Evolutionary conservation across 768 basidiomycete species (phyloP), one percentile per base, ranked within the genome.

Genomic region (Trametes meyenii): DNA sequence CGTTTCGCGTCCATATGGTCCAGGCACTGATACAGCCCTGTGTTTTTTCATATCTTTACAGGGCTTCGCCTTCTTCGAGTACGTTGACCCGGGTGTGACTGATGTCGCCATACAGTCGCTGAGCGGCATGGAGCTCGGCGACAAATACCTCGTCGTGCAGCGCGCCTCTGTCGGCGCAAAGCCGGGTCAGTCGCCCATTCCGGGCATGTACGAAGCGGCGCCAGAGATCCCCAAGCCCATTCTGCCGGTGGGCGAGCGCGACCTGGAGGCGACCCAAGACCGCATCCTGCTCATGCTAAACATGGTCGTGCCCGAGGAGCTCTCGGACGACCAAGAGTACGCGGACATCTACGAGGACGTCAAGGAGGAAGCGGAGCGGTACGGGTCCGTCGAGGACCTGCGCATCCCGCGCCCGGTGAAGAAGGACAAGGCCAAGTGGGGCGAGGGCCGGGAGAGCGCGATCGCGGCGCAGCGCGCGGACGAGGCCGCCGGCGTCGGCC

Each of bases 11-110:
- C 17, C 24, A 45, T 39, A 21, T 45, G 46, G 35, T 21, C 16
- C 45, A 57, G 59, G 55, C 17, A 60, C 60, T 60, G 57, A 63
- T 38, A 29, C 16, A 42, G 36, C 35, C 11, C 19, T 55, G 7
- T 53, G n/a, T 14, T 33, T 33, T 33, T 33, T 39, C 49, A 14
- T n/a, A 16, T 40, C 45, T 17, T 14, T 23, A 3, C 69, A 98
- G 96, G 97, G 97, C 69, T 99, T 97, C 75, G 97, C 97, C 3
- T 98, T 99, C 82, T 96, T 95, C 78, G 97, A 99, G 82, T 99
- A 98, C 75, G 88, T 92, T 63, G 97, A 99, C 71, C 77, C 85
- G 16, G 75, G 73, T 51, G 88, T 95, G 59, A 99, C 97, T 61
- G 97, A 98, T 67, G 86, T 97, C 67, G 97, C 97, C 50, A 97